Percentiles rank a stretch among this genome's conserved stretches.
These are phyloP conservation scores for Corymbia maculata DNA, from an alignment of 345 rosid species.

Conservation along the genomic window DNA sequence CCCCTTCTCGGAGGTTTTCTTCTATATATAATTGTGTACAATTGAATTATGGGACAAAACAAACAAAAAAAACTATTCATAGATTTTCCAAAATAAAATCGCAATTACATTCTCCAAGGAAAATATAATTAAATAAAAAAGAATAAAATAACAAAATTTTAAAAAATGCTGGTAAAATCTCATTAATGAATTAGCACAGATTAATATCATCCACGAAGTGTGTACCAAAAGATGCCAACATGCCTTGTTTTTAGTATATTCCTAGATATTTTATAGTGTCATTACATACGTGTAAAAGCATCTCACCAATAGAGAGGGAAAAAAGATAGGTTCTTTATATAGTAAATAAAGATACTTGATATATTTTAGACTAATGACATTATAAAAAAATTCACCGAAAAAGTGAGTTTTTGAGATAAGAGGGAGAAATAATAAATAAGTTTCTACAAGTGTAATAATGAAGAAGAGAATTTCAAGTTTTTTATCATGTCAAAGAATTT, in stretches of 20 bases:
- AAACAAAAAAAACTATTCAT: not conserved
- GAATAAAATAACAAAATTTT: not conserved
- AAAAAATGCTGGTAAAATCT: not conserved
- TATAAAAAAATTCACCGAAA: not conserved
- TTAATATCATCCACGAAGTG: not conserved
- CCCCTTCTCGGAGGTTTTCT: not conserved
- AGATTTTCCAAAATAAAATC: not conserved
- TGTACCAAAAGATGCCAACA: not conserved
- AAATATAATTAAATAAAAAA: too few relatives aligned
- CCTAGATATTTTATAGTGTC: not conserved
- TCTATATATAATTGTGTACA: not conserved
- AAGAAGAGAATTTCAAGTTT: not conserved
- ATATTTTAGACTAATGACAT: not conserved
- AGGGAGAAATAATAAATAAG: not conserved
- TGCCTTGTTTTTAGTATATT: not conserved
- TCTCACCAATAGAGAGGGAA: not conserved
- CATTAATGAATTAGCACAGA: not conserved
- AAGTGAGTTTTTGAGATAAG: not conserved
- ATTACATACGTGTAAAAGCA: not conserved
- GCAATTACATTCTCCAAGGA: not conserved
- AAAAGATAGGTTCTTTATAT: not conserved
- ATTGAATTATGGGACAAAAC: not conserved
- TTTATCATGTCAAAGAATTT: not conserved
- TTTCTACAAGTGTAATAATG: not conserved
- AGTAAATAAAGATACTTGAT: not conserved